Base-by-base conservation (phyloP, 352 stramenopile genomes). In the Hyphochytrium catenoides region DNA sequence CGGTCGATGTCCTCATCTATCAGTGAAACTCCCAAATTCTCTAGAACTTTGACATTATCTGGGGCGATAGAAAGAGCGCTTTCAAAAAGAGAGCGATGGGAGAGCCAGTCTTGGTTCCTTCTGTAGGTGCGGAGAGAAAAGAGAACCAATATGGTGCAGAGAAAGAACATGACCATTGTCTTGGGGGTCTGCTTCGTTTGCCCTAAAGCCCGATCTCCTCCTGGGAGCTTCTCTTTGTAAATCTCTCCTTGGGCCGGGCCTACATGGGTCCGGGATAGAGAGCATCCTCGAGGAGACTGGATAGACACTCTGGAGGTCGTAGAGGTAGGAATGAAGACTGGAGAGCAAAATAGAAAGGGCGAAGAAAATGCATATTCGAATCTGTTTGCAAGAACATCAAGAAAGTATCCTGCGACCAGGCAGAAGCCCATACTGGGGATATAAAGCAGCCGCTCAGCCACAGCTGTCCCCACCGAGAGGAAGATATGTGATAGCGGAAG, bases 391-490 rank as follows among this genome's bases (percentile, higher is more conserved):
- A 38, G 8, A 57, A 45, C 7, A 18, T 63, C 40, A 7, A 65
- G 7, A n/a, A 51, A n/a, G 27, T 58, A 54, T 1, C 52, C 65
- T 3, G 70, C 16, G 8, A 78, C 36, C 3, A 81, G 41, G 26
- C 70, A 74, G 26, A 82, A 77, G 2, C 74, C 68, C n/a, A 82
- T 62, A 31, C 65, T 84, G 0, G 76, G 74, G 27, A 90, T 69
- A 50, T 91, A 91, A 15, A 91, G 35, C 28, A 93, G 44, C 11
- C 79, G 57, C 62, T 93, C 79, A 1, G 72, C 79, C 15, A 93
- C 51, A 6, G 90, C 51, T 0, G 73, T 89, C 11, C 79, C 79
- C n/a, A 93, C 68, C 2, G 76, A 71, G 33, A 93, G 84, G 15
- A 92, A 41, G 8, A 85, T 22, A 35, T 93, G 88, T n/a, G 71